Percentiles rank a stretch among this genome's conserved stretches.
These are phyloP conservation scores for Anastatica hierochuntica DNA, from an alignment of 345 rosid genomes.

Conservation along the genomic window DNA sequence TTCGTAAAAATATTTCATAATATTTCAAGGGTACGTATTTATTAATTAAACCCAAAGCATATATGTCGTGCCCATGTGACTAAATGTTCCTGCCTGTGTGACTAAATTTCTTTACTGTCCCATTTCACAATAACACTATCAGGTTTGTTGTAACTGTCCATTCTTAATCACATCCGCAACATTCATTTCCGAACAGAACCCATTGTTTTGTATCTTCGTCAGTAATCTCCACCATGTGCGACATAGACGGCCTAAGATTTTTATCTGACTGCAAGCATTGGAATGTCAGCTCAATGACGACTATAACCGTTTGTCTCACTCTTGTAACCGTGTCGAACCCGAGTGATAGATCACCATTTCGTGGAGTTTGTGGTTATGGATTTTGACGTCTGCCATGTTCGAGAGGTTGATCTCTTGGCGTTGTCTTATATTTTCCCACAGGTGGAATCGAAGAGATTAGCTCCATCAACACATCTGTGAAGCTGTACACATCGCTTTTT, in stretches of 20 bases:
- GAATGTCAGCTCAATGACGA: conserved; percentile 78
- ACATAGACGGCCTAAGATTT: conserved; percentile 69
- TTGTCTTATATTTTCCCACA: conserved; percentile 72
- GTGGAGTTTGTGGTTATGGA: conserved; percentile 42
- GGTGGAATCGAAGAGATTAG: conserved; percentile 70
- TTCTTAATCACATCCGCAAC: conserved; percentile 36
- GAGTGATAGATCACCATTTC: conserved; percentile 57
- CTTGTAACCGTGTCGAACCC: conserved; percentile 54
- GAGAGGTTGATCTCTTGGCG: conserved; percentile 76
- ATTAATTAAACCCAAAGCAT: no score
- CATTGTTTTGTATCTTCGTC: conserved; percentile 29
- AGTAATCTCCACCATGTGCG: conserved; percentile 38
- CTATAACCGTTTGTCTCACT: conserved; percentile 37
- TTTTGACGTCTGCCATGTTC: conserved; percentile 66
- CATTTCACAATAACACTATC: conserved; percentile 43
- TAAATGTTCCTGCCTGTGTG: conserved; percentile 8
- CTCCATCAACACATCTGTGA: conserved; percentile 29
- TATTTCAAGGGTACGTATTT: no score
- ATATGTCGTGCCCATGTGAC: no score
- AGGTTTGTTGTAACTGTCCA: conserved; percentile 30
- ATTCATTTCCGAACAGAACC: conserved; percentile 13
- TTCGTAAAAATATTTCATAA: no score
- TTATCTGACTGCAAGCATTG: conserved; percentile 62
- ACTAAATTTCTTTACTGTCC: conserved; percentile 34
- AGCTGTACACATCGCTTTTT: conserved; percentile 73